Conservation (phyloP, 75 land plant species). For the Cupressus sempervirens region DNA sequence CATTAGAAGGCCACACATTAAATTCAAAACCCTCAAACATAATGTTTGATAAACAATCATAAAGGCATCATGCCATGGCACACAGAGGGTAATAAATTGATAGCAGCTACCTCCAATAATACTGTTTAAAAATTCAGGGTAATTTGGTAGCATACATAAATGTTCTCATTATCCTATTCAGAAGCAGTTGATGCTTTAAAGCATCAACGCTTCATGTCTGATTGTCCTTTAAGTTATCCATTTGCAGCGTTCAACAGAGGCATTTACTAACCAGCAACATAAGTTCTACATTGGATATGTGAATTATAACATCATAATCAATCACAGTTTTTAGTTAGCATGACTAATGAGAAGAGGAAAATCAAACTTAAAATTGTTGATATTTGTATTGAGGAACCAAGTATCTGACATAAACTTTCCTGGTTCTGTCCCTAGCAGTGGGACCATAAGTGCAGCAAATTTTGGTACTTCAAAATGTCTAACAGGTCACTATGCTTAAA, state of each 20-base stretch:
- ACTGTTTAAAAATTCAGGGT: neutral
- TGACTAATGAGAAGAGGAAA: neutral
- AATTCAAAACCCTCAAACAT: neutral
- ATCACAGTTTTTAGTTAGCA: neutral
- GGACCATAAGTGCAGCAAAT: neutral
- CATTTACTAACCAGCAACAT: neutral
- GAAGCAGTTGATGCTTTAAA: neutral
- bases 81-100: neutral
- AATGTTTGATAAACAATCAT: neutral
- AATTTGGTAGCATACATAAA: neutral
- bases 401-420: neutral
- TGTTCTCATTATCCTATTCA: neutral
- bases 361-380: neutral
- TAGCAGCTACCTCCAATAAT: neutral
- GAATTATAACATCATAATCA: neutral
- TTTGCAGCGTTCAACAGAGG: neutral
- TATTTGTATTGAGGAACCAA: neutral
- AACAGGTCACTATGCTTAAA: neutral
- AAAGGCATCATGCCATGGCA: neutral
- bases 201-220: neutral
- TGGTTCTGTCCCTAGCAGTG: neutral
- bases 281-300: neutral
- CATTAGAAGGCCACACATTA: neutral
- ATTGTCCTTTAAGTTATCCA: neutral
- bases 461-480: neutral